Evolutionary conservation across 208 protist species (phyloP), one percentile per base, ranked within the genome.

Genomic region (Acanthamoeba healyi): DNA sequence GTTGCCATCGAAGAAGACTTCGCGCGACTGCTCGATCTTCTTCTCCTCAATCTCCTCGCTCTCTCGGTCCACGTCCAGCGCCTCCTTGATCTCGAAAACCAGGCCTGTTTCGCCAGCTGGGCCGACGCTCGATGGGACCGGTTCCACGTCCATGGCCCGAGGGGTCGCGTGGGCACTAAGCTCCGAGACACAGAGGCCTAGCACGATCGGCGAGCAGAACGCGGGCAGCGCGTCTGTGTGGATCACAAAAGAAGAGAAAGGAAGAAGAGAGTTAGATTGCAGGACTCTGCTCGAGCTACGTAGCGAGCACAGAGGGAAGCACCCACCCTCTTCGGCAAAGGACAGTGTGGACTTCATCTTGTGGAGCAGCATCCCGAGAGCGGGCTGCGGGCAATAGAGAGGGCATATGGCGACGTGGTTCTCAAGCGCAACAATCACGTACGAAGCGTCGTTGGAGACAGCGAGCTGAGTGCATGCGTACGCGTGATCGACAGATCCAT

Each of bases 321-420:
- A 46, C 61, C 29, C 5, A 81, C 70, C 70, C 24, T 81, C 70
- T 46, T 81, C 70, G 70, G 70, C 70, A 46, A 81, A 81, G 70
- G 70, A 81, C 1, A 81, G 70, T 3, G 81, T 88, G 46, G 81
- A 54, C 49, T 88, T 88, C 81, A 88, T 88, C 81, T 63, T 88
- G 81, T 63, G 22, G 38, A 88, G 49, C n/a, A 63, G 34, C n/a
- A 88, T 26, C 10, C 49, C 81, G 24, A 88, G 81, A n/a, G 81
- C 29, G 9, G 81, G 81, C 49, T 54, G 81, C 29, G 81, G 81
- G 81, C 42, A 65, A 46, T 88, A 88, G 49, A 88, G 42, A n/a
- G 81, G 51, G 81, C 81, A 88, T 7, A 88, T 63, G 4, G 81
- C 81, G 32, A 88, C 51, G 49, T 88, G 81, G 14, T 88, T 54